Evolutionary conservation across 495 filamentous ascomycete genomes (phyloP).

Genomic region (Hypoxylon lenormandii): DNA sequence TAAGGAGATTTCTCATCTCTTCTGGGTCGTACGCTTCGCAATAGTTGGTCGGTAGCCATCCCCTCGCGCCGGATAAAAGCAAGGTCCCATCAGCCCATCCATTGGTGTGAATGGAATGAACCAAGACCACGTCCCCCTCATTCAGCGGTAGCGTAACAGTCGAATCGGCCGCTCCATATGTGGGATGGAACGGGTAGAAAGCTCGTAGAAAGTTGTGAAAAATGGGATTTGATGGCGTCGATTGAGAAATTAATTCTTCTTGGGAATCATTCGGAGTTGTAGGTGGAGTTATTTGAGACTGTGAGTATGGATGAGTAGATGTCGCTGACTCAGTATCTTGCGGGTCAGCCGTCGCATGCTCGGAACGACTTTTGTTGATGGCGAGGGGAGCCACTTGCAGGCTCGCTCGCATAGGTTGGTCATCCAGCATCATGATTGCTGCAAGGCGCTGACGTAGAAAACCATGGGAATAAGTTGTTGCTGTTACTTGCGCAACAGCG

Average conservation of each 20-base stretch:
- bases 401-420: conserved; percentile 66
- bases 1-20: conserved; percentile 84
- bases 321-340: conserved; percentile 51
- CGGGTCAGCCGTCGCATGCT: conserved; percentile 59
- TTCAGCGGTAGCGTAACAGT: conserved; percentile 90
- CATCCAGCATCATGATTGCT: conserved; percentile 66
- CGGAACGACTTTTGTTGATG: conserved; percentile 72
- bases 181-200: conserved; percentile 92
- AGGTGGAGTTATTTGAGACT: conserved; percentile 77
- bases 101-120: conserved; percentile 97
- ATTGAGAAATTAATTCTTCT: conserved; percentile 66
- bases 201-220: conserved; percentile 97
- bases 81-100: conserved; percentile 99
- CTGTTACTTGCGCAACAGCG: conserved; percentile 48
- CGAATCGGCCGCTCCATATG: conserved; percentile 71
- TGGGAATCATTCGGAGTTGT: conserved; percentile 74
- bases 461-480: conserved; percentile 55
- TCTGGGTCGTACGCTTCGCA: conserved; percentile 93
- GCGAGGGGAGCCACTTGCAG: conserved; percentile 79
- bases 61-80: conserved; percentile 84
- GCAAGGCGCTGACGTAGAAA: conserved; percentile 39
- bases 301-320: conserved; percentile 58
- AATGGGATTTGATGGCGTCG: conserved; percentile 65
- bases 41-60: conserved; percentile 98
- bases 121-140: conserved; percentile 88